These are phyloP conservation scores for Suhomyces maxii DNA, from an alignment of 1,139 yeast genomes.

Conservation along the genomic window DNA sequence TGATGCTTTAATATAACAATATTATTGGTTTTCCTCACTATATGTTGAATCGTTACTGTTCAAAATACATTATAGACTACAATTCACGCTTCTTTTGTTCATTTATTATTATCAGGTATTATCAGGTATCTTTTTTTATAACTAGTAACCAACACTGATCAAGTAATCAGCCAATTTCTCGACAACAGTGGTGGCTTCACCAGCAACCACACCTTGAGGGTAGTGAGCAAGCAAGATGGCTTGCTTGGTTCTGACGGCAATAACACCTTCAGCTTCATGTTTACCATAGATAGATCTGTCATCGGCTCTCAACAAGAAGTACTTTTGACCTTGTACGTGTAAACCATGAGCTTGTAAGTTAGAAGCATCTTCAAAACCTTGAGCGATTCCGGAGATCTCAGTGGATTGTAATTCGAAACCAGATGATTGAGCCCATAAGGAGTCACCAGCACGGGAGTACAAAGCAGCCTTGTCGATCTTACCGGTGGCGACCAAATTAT, in stretches of 20 bases:
- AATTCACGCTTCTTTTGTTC: neutral
- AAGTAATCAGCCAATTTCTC: constrained; percentile 95
- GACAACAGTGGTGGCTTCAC: constrained; percentile 91
- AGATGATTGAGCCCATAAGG: constrained; percentile 88
- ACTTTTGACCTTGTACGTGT: constrained; percentile 82
- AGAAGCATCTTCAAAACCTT: constrained; percentile 79
- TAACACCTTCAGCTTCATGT: constrained; percentile 80
- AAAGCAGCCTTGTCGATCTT: constrained; percentile 91
- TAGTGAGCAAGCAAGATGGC: constrained; percentile 93
- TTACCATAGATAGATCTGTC: constrained; percentile 94
- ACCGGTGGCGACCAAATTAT: constrained; percentile 81
- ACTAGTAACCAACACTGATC: constrained; percentile 77
- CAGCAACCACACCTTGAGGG: constrained; percentile 86
- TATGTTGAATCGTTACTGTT: too few relatives aligned
- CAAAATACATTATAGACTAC: neutral
- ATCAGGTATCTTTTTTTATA: neutral
- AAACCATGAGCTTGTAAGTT: constrained; percentile 82
- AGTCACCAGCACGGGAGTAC: constrained; percentile 91
- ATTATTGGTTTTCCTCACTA: too few relatives aligned
- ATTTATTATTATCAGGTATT: neutral
- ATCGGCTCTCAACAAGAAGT: constrained; percentile 86
- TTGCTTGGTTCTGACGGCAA: constrained; percentile 91
- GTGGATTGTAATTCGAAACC: constrained; percentile 64
- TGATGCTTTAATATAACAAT: too few relatives aligned
- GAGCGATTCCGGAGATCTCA: constrained; percentile 74